A percentile compares a stretch with the other conserved stretches of the same genome.
Evolutionary conservation across 2,329 filamentous ascomycete genomes (phyloP).

Genomic region (Colletotrichum musae): DNA sequence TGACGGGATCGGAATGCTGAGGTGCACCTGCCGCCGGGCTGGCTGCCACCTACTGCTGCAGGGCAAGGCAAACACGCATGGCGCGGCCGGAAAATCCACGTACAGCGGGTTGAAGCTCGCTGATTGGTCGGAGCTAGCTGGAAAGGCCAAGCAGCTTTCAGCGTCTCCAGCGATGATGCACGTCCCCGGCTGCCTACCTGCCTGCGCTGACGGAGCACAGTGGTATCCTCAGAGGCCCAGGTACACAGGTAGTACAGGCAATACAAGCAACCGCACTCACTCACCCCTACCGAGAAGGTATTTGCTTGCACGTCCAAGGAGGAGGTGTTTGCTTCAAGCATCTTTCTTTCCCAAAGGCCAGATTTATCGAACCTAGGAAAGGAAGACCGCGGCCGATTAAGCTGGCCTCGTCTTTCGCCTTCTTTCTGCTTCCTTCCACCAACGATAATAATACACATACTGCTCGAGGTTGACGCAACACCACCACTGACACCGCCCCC

Average conservation of each 20-base stretch:
- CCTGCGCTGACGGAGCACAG: constrained; percentile 34
- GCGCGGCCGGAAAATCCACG: constrained; percentile 50
- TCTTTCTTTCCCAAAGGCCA: too few species aligned
- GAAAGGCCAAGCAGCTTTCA: constrained; percentile 27
- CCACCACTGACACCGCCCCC: constrained; percentile 14
- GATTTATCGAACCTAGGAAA: too few species aligned
- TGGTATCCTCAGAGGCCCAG: too few species aligned
- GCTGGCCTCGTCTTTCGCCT: not conserved
- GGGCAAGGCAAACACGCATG: constrained; percentile 58
- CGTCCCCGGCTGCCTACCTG: constrained; percentile 28
- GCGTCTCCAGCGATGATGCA: constrained; percentile 33
- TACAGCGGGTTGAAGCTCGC: constrained; percentile 32
- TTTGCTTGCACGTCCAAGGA: too few species aligned
- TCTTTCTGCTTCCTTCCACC: constrained; percentile 29
- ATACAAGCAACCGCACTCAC: too few species aligned
- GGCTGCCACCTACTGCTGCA: constrained; percentile 38
- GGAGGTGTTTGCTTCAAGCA: too few species aligned
- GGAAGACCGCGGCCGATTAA: not conserved
- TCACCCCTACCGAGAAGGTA: too few species aligned
- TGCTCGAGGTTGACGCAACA: constrained; percentile 26
- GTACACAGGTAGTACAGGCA: too few species aligned
- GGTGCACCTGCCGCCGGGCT: constrained; percentile 39
- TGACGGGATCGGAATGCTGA: constrained; percentile 46
- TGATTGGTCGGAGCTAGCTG: constrained; percentile 44
- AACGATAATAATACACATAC: constrained; percentile 9